Base-by-base conservation (phyloP, 306 rosid genomes). In the Rosa persica region DNA sequence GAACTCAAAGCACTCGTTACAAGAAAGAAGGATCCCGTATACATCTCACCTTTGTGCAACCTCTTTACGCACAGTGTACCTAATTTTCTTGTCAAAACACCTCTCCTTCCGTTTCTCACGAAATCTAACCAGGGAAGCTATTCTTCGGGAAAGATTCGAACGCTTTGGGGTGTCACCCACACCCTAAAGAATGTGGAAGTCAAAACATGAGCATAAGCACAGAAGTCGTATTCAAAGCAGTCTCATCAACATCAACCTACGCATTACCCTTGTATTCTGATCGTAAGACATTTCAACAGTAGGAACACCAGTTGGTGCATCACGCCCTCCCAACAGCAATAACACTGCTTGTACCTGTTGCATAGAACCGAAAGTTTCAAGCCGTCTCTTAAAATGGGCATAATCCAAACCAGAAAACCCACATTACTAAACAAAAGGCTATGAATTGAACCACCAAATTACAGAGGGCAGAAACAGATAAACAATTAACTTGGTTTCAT, bases 101-200 rank as follows among this genome's bases (percentile, higher is more conserved):
- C 98, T 89, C 88, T 94, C 97, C 84, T 94, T 94, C 68, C 97
- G 92, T 83, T 94, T 94, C 84, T 92, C 97, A 4, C 98, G 97
- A 67, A 90, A 94, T 83, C 98, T 87, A 79, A 94, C 97, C 88
- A 94, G 88, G 68, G 98, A 92, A 67, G 98, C 98, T 85, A 92
- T 89, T 88, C 98, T 87, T 82, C 97, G 92, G 27, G 97, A 92
- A 82, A 94, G 89, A 78, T 84, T 92, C 68, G 96, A 88, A 64
- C 86, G 91, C 92, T 86, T 90, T 27, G 93, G 80, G 80, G 82
- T 68, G 78, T 83, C 93, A 74, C 85, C 83, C 68, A 87, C 69
- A 39, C 83, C 93, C 98, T 92, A 88, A 9, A 83, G 77, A 86
- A 82, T 73, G 82, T 52, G 79, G 74, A 60, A 74, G 51, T 61